A percentile compares a stretch with the other conserved stretches of the same genome.
Evolutionary conservation across 805 yeast genomes (phyloP).

Genomic region (Saccharomycopsis sp.): DNA sequence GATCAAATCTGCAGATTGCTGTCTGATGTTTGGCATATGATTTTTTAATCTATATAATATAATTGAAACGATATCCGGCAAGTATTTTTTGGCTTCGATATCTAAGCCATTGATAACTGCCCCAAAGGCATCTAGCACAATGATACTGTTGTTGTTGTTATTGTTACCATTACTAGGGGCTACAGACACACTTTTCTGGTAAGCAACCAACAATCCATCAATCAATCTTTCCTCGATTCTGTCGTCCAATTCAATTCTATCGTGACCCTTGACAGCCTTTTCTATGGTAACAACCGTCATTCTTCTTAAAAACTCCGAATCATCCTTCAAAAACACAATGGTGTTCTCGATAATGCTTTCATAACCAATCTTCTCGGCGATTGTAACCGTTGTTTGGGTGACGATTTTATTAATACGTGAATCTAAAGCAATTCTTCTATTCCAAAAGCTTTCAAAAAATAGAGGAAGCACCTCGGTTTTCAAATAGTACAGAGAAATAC

Average conservation of each 20-base stretch:
- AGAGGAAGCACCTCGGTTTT: conserved; percentile 48
- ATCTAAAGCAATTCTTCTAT: conserved; percentile 71
- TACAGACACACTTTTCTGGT: conserved; percentile 68
- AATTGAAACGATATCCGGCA: conserved; percentile 66
- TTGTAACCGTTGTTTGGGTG: conserved; percentile 60
- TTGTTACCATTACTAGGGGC: neutral
- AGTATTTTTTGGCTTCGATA: conserved; percentile 57
- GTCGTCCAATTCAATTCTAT: conserved; percentile 55
- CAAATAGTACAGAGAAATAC: conserved; percentile 45
- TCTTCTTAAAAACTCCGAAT: conserved; percentile 68
- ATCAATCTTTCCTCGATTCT: conserved; percentile 58
- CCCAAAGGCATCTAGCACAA: conserved; percentile 58
- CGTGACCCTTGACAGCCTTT: conserved; percentile 37
- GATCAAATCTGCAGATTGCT: conserved; percentile 78
- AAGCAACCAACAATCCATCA: conserved; percentile 75
- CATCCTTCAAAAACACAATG: conserved; percentile 63
- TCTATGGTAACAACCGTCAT: conserved; percentile 73
- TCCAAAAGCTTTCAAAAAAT: conserved; percentile 75
- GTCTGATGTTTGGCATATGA: conserved; percentile 64
- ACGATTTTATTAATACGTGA: conserved; percentile 50
- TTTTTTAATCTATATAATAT: conserved; percentile 68
- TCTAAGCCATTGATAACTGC: conserved; percentile 58
- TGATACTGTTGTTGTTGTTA: conserved; percentile 30
- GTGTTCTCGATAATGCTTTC: conserved; percentile 51
- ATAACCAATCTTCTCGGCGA: conserved; percentile 66